Base-by-base conservation (phyloP, 73 alveolate genomes). In the Tetrahymena malaccensis region DNA sequence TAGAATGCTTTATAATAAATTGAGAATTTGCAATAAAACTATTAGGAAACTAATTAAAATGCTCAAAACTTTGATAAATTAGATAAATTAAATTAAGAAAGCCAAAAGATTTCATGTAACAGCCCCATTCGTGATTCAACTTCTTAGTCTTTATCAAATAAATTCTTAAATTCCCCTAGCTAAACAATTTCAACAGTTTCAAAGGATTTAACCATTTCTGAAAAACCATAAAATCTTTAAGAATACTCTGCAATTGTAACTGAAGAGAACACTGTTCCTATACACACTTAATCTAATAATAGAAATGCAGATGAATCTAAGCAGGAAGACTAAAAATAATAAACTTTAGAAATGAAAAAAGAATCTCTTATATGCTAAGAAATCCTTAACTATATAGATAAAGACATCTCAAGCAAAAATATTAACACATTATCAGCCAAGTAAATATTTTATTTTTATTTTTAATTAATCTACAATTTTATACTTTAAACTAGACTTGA, bases 401-500 rank as follows among this genome's bases (percentile, higher is more conserved):
- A 55, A 38, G 94, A 89, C 17, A 70, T 89, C 34, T 70, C 97
- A 31, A 94, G 94, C 50, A 93, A 85, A 31, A 95, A 84, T 85
- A 85, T 43, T 35, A 93, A 95, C 83, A 85, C 95, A 1, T 94
- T 94, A 50, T 94, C 97, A 34, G 95, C 93, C 56, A 43, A 89
- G 55, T 95, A 85, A 43, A 95, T 95, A 25, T 34, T 85, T 27
- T 43, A 4, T 25, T 44, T 22, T 95, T 33, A 55, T 89, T 40
- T 7, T 16, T 50, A 95, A 89, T 93, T 85, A 33, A 84, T 50
- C 50, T 93, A 94, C 34, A 50, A 85, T 89, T 85, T 85, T 95
- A 55, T 34, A 85, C 55, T 95, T 15, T 56, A 44, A 19, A 43
- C 98, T n/a, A 97, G 99, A 43, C 85, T 97, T 55, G 99, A 97